These are phyloP conservation scores for Hypomontagnella submonticulosa DNA, from an alignment of 495 filamentous ascomycete species.

Conservation along the genomic window DNA sequence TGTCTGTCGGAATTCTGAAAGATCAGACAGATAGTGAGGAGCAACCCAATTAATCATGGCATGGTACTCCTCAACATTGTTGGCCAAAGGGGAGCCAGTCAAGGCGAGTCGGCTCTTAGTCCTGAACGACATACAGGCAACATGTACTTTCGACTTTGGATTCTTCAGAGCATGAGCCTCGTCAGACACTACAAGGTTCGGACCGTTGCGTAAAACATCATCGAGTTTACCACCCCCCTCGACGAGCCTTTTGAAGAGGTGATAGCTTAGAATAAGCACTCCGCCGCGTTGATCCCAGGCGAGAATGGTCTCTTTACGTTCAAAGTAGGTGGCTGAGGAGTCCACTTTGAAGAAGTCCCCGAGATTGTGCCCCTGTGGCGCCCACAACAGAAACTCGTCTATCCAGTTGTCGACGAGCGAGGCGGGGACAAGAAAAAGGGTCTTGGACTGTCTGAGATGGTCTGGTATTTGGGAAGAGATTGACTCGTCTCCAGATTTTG, in stretches of 20 bases:
- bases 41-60: slow-evolving; percentile 90
- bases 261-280: slow-evolving; percentile 78
- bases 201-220: slow-evolving; percentile 64
- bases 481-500: slow-evolving; percentile 64
- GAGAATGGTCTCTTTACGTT: slow-evolving; percentile 59
- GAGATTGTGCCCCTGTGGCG: slow-evolving; percentile 58
- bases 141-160: slow-evolving; percentile 58
- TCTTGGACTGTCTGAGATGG: slow-evolving; percentile 68
- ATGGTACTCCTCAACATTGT: slow-evolving; percentile 84
- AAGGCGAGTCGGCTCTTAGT: slow-evolving; percentile 83
- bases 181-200: slow-evolving; percentile 85
- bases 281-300: slow-evolving; percentile 75
- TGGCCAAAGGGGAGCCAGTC: slow-evolving; percentile 87
- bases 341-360: slow-evolving; percentile 65
- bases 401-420: slow-evolving; percentile 83
- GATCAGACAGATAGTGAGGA: slow-evolving; percentile 76
- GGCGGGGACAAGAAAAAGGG: slow-evolving; percentile 80
- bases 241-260: slow-evolving; percentile 63
- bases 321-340: slow-evolving; percentile 20
- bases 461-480: slow-evolving; percentile 74
- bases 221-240: slow-evolving; percentile 43
- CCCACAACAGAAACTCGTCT: slow-evolving; percentile 80
- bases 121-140: slow-evolving; percentile 65
- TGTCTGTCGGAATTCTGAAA: slow-evolving; percentile 70
- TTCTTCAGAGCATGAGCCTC: slow-evolving; percentile 89